phyloP scores from a whole-genome alignment of 2,329 filamentous ascomycete species.

The Cercospora zeae-maydis region DNA sequence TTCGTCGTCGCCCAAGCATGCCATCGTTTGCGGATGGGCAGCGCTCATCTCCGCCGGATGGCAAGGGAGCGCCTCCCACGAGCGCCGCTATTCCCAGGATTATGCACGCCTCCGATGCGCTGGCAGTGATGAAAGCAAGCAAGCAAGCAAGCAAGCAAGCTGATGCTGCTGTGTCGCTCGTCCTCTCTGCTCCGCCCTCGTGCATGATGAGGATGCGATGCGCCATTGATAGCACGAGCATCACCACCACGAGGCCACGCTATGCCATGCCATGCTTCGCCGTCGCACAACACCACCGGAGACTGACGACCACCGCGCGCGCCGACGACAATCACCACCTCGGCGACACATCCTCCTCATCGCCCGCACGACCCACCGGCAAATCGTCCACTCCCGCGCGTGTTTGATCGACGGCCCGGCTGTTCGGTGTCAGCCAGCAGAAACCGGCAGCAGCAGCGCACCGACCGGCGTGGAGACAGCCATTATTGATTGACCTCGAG shows the following conservation, averaged over 20 bases:
- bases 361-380: neutral
- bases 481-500: neutral
- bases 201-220: neutral
- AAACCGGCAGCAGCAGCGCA: neutral
- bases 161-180: neutral
- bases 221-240: neutral
- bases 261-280: neutral
- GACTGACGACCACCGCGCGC: no score
- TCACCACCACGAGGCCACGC: neutral
- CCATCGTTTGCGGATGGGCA: neutral
- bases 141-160: neutral
- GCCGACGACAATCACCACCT: neutral
- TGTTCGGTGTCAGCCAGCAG: neutral
- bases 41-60: conserved; percentile 1
- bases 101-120: conserved; percentile 2
- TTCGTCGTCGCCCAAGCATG: conserved; percentile 1
- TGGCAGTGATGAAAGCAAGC: conserved; percentile 1
- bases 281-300: neutral
- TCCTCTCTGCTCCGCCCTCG: conserved; percentile 1
- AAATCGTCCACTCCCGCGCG: neutral
- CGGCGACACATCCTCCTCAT: neutral
- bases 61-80: conserved; percentile 1
- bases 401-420: conserved; percentile 3
- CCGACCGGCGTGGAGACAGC: neutral
- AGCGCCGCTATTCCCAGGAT: conserved; percentile 1